Evolutionary conservation across 139 green algal species (phyloP).

Genomic region (Prasinococcaceae sp.): DNA sequence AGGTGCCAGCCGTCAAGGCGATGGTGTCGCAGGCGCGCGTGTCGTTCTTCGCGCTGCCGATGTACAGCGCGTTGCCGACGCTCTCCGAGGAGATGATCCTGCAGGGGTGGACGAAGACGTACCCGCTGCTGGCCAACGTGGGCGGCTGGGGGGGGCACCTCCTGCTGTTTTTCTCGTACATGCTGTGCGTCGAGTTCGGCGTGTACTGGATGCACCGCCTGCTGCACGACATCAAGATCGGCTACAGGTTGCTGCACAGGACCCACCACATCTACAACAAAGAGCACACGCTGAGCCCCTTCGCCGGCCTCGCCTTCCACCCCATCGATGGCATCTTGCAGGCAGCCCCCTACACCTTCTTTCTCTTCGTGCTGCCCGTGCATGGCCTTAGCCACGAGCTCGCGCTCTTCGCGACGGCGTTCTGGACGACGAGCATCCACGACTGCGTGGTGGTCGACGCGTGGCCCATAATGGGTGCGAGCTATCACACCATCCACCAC

Average conservation of each 20-base stretch:
- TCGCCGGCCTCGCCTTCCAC: slow-evolving; percentile 88
- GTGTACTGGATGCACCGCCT: slow-evolving; percentile 90
- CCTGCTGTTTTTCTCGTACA: slow-evolving; percentile 67
- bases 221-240: slow-evolving; percentile 60
- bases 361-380: slow-evolving; percentile 70
- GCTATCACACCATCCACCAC: slow-evolving; percentile 92
- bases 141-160: slow-evolving; percentile 49
- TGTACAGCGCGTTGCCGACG: slow-evolving; percentile 70
- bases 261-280: slow-evolving; percentile 98
- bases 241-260: slow-evolving; percentile 55
- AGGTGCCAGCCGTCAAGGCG: neutral
- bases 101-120: slow-evolving; percentile 64
- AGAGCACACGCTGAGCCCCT: slow-evolving; percentile 85
- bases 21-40: slow-evolving; percentile 47
- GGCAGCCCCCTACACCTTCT: slow-evolving; percentile 63
- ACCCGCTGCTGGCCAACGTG: slow-evolving; percentile 52
- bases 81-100: slow-evolving; percentile 60
- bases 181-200: slow-evolving; percentile 73
- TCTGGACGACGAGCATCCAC: slow-evolving; percentile 96
- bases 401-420: slow-evolving; percentile 65
- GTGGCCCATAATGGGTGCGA: slow-evolving; percentile 82
- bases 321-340: slow-evolving; percentile 44
- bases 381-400: slow-evolving; percentile 85
- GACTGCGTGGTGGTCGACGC: slow-evolving; percentile 67
- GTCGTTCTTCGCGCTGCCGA: slow-evolving; percentile 53